Conservation (phyloP, 179 eudicot species). For the Beta lomatogona region DNA sequence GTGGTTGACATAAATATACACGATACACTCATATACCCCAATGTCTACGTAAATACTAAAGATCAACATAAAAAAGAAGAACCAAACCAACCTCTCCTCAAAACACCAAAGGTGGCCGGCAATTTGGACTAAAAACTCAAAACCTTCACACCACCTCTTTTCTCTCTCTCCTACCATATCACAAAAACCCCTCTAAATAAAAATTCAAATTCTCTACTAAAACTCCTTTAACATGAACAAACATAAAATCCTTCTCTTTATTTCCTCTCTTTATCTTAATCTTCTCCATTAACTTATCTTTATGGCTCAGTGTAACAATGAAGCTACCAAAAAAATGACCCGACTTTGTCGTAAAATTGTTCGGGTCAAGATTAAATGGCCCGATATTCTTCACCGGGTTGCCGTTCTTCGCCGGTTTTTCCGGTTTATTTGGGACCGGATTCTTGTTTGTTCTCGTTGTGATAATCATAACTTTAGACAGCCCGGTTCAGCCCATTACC, state of each 20-base stretch:
- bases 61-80: no score
- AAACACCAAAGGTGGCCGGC: constrained; percentile 20
- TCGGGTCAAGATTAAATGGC: constrained; percentile 44
- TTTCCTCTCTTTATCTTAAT: not conserved
- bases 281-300: not conserved
- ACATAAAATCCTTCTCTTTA: not conserved
- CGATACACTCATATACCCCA: constrained; percentile 2
- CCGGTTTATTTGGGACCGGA: constrained; percentile 56
- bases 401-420: constrained; percentile 44
- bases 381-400: constrained; percentile 33
- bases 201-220: not conserved
- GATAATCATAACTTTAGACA: not conserved
- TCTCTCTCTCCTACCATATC: not conserved
- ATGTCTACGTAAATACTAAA: not conserved
- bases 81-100: not conserved
- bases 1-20: constrained; percentile 22
- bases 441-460: constrained; percentile 51
- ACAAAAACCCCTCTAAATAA: not conserved
- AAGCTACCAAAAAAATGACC: constrained; percentile 63
- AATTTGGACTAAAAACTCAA: constrained; percentile 12
- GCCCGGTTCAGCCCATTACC: constrained; percentile 34
- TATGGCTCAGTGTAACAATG: constrained; percentile 33
- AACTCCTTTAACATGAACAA: not conserved
- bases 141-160: not conserved
- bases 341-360: constrained; percentile 61